Evolutionary conservation across 805 yeast genomes (phyloP), one percentile per base, ranked within the genome.

Genomic region (Cyberlindnera nakhonratchasimensis): DNA sequence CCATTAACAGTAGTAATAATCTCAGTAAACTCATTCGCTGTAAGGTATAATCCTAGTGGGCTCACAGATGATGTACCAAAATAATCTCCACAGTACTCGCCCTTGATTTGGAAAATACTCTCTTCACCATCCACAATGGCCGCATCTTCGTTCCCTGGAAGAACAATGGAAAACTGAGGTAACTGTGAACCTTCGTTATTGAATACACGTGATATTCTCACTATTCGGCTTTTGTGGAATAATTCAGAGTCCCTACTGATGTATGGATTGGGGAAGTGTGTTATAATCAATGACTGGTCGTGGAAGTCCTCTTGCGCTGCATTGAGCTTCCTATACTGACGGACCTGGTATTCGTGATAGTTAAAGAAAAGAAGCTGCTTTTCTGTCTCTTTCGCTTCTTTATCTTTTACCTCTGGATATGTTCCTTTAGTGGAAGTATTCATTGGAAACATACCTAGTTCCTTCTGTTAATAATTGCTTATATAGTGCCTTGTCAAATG

Each of bases 231-330:
- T 7, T 53, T 43, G 16, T 42, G 34, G 45, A 54, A 70, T 17
- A 39, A 48, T 0, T 44, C 40, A 2, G 76, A 63, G 7, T 53
- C 54, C 4, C 38, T 45, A 3, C 65, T 56, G 1, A 53, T 70
- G 55, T 79, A 72, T 4, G 71, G 63, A 50, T 81, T 80, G 6
- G 88, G 89, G 54, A 81, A 84, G 59, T 83, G 90, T 24, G 82
- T 81, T 9, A 80, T 59, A 17, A 77, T 74, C 10, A 80, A 51
- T 2, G 73, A 61, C 24, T 53, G 57, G 3, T 60, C 60, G 34
- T 63, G 63, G 23, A 54, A 53, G 26, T 57, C 64, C 32, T 61
- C 61, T 12, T 40, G 45, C 5, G 25, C 41, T 13, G 41, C 42
- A 1, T 40, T 54, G 2, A 60, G 20, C 12, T 47, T 51, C 7